Conservation (phyloP, 495 filamentous ascomycete genomes). For the Podospora fimiseda region DNA sequence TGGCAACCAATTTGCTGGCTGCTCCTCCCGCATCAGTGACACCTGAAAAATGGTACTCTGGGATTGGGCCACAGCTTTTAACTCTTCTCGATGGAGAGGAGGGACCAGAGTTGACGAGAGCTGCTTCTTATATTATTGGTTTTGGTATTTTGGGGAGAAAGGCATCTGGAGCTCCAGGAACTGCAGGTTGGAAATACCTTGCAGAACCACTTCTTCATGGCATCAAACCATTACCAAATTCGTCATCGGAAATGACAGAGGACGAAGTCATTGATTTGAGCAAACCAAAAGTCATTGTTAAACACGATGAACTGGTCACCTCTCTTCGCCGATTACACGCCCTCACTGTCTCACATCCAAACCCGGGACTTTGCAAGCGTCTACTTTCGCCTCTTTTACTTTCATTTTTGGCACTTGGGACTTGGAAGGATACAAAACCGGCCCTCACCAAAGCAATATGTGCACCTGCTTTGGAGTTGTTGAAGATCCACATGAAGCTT, state of each 20-base stretch:
- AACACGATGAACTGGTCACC: constrained; percentile 33
- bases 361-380: constrained; percentile 66
- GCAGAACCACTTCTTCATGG: constrained; percentile 56
- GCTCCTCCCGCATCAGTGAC: constrained; percentile 54
- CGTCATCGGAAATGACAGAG: not conserved
- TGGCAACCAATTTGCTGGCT: constrained; percentile 58
- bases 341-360: constrained; percentile 60
- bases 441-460: constrained; percentile 28
- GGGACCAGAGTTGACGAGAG: constrained; percentile 57
- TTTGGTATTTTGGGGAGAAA: constrained; percentile 65
- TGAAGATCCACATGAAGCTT: constrained; percentile 43
- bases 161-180: constrained; percentile 60
- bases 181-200: constrained; percentile 63
- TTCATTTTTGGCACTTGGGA: constrained; percentile 63
- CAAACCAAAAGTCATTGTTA: constrained; percentile 35
- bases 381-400: constrained; percentile 57
- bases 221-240: constrained; percentile 49
- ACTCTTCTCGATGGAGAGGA: constrained; percentile 59
- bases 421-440: constrained; percentile 36
- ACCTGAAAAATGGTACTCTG: constrained; percentile 52
- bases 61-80: constrained; percentile 61
- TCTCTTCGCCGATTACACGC: constrained; percentile 53
- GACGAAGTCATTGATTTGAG: constrained; percentile 37
- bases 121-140: constrained; percentile 65
- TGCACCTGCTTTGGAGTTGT: constrained; percentile 32